Evolutionary conservation across 2,329 filamentous ascomycete genomes (phyloP).

Genomic region (Fusarium liriodendri): DNA sequence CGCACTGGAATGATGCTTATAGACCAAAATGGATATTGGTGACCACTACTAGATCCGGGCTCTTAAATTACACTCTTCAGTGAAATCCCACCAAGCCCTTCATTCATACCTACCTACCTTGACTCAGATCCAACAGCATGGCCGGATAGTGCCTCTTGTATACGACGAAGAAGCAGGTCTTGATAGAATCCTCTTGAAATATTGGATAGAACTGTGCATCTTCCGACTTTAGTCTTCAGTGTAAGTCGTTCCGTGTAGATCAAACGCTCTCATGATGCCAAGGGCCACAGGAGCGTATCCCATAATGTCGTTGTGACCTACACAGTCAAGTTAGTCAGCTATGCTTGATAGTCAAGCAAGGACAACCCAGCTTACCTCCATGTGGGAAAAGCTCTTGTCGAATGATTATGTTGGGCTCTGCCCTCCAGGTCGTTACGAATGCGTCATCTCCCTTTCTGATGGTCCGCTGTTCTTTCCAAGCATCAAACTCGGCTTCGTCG

Average conservation of each 20-base stretch:
- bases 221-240: conserved; percentile 12
- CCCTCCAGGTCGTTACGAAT: conserved; percentile 60
- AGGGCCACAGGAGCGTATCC: conserved; percentile 72
- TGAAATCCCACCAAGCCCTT: not conserved
- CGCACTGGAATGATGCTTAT: not conserved
- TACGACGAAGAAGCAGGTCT: not conserved
- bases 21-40: not conserved
- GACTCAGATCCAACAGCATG: not conserved
- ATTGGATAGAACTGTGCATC: not conserved
- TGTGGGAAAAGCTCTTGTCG: conserved; percentile 66
- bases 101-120: not conserved
- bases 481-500: conserved; percentile 52
- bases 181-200: not conserved
- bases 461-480: conserved; percentile 60
- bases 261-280: conserved; percentile 75
- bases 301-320: conserved; percentile 78
- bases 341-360: too few species aligned
- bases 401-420: conserved; percentile 59
- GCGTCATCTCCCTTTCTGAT: conserved; percentile 56
- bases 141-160: not conserved
- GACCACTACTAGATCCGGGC: not conserved
- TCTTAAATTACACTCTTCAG: not conserved
- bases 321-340: not conserved
- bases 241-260: conserved; percentile 50
- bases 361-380: conserved; percentile 59